A percentile compares a stretch with the other conserved stretches of the same genome.
These are phyloP conservation scores for Phytophthora cactorum DNA, from an alignment of 352 stramenopile genomes.

Conservation along the genomic window DNA sequence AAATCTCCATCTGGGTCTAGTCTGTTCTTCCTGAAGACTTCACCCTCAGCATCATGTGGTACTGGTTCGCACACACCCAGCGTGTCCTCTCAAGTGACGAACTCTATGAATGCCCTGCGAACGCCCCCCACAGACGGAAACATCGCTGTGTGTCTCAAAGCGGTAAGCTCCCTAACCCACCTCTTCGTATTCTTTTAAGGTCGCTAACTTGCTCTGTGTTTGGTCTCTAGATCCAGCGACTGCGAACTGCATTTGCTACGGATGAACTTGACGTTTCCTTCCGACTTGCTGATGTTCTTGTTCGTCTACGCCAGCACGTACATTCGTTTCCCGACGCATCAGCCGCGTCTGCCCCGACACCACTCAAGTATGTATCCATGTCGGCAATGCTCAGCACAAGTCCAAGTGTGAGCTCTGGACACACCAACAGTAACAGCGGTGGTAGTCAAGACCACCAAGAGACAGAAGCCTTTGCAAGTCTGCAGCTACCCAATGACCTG, in stretches of 20 bases:
- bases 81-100: slow-evolving; percentile 3
- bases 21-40: slow-evolving; percentile 29
- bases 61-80: neutral
- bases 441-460: slow-evolving; percentile 24
- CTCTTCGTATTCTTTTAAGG: neutral
- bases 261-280: slow-evolving; percentile 31
- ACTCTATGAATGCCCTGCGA: slow-evolving; percentile 22
- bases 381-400: slow-evolving; percentile 51
- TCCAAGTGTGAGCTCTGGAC: slow-evolving; percentile 32
- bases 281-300: slow-evolving; percentile 33
- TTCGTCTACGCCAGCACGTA: slow-evolving; percentile 47
- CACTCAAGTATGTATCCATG: slow-evolving; percentile 50
- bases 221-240: slow-evolving; percentile 36
- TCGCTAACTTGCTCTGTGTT: slow-evolving; percentile 10
- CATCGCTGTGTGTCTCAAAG: slow-evolving; percentile 38
- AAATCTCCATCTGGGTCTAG: slow-evolving; percentile 8
- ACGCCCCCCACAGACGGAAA: slow-evolving; percentile 20
- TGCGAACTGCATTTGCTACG: slow-evolving; percentile 23
- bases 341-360: slow-evolving; percentile 12
- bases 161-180: slow-evolving; percentile 22
- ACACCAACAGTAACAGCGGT: slow-evolving; percentile 15
- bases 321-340: slow-evolving; percentile 36
- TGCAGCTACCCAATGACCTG: slow-evolving; percentile 25
- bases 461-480: slow-evolving; percentile 33
- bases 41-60: neutral